A percentile compares a stretch with the other conserved stretches of the same genome.
Evolutionary conservation across 1,284 basidiomycete species (phyloP).

Genomic region (Puccinia triticina): DNA sequence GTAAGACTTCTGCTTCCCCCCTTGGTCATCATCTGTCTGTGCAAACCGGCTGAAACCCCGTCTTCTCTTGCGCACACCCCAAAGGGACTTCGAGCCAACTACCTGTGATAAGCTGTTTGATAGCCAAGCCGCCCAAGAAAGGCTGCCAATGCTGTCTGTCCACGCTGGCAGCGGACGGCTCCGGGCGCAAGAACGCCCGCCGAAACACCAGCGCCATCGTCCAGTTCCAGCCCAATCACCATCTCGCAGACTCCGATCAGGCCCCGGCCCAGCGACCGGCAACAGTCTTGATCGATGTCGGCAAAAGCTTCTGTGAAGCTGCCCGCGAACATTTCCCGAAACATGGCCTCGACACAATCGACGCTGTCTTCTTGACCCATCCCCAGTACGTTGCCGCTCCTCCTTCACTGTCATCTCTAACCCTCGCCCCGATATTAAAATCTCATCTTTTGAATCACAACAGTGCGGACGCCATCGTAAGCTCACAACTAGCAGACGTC

Average conservation of each 20-base stretch:
- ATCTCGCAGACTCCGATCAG: not conserved
- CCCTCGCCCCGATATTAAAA: not conserved
- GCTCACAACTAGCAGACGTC: not conserved
- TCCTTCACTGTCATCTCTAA: not conserved
- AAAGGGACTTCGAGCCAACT: conserved; percentile 70
- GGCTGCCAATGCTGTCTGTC: conserved; percentile 72
- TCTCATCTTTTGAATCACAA: not conserved
- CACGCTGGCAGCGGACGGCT: conserved; percentile 59
- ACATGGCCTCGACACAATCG: conserved; percentile 72
- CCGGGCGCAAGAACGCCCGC: conserved; percentile 74
- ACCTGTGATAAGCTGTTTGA: conserved; percentile 69
- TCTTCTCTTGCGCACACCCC: too few relatives aligned
- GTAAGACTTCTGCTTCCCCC: not conserved
- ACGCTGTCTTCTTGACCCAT: conserved; percentile 77
- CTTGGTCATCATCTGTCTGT: too few relatives aligned
- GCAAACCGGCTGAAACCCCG: too few relatives aligned
- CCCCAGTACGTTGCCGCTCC: conserved; percentile 66
- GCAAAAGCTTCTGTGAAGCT: conserved; percentile 75
- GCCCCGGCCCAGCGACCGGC: conserved; percentile 61
- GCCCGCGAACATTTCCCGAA: conserved; percentile 79
- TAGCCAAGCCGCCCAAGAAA: conserved; percentile 64
- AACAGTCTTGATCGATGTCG: conserved; percentile 72
- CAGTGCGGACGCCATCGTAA: conserved; percentile 44
- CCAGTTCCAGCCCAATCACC: not conserved
- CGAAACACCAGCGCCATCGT: conserved; percentile 72